Evolutionary conservation across 1,139 yeast genomes (phyloP), one percentile per base, ranked within the genome.

Genomic region (Komagataea norvegica): DNA sequence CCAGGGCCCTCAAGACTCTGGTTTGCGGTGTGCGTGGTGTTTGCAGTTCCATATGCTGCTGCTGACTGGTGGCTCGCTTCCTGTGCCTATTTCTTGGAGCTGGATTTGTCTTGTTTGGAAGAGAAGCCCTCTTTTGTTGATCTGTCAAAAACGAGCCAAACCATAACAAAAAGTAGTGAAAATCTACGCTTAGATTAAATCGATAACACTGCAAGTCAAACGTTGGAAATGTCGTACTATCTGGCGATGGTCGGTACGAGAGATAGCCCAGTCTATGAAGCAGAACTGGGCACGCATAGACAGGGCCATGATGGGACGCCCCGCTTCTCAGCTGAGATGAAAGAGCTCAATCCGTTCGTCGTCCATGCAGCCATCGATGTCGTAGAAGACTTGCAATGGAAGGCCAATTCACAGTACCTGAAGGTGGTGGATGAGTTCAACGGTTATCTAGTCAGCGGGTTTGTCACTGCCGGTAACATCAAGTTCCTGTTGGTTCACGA

Each of bases 371-470:
- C 97, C 3, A 64, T 93, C 28, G 99, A 91, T 57, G 68, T 91
- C 16, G 79, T 93, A 2, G 96, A 91, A 49, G 96, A 88, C 50
- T 65, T 77, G 3, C 96, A 88, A 54, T 89, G 95, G 94, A 72
- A 77, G 34, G 67, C 77, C 11, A 75, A 70, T 46, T 69, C 72
- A 30, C 68, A 52, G 8, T 54, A 85, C 53, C 64, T 88, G 45
- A 91, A 91, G 33, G 76, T 77, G 35, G 75, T 91, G 14, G 98
- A 91, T 62, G 79, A 82, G 33, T 91, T 88, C 59, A 86, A 89
- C 57, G 93, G 93, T 4, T 75, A 81, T 46, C 66, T 71, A 41
- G 77, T 91, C 16, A 83, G 87, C 38, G 94, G 93, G 10, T 91
- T 79, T 57, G 70, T 89, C 24, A 87, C 96, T 0, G 91, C 89